Evolutionary conservation across 176 grass and related monocot species (phyloP), one percentile per base, ranked within the genome.

Genomic region (Canna indica): DNA sequence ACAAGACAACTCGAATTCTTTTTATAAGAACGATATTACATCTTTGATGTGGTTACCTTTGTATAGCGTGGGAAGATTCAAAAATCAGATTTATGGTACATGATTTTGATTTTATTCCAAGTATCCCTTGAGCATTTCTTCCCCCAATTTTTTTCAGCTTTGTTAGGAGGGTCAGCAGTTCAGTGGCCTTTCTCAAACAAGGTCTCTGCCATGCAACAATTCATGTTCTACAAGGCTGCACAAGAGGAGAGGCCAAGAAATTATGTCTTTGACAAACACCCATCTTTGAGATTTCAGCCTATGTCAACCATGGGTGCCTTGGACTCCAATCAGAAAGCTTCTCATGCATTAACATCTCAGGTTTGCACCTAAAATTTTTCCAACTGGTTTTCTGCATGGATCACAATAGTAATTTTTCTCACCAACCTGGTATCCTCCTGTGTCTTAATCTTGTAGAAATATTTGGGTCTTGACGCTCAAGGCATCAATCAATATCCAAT

Each of bases 161-260:
- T 59, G 73, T 83, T 85, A 11, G 81, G 62, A 66, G 81, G 74
- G 18, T 56, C 76, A 29, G 72, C 71, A 16, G 64, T 91, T 67
- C 83, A 91, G 36, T 91, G 93, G 93, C 85, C 93, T 1, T 91
- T 88, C 50, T 76, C 73, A 6, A 87, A 67, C 79, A 87, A 80
- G 54, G 48, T 71, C 54, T 53, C 79, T 36, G 60, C 75, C 10
- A 61, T 78, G 54, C 86, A 81, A 63, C 74, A 79, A 66, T 84
- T 91, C 61, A 85, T 91, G 83, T 87, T 88, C 47, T 91, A 91
- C 77, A 59, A 83, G 70, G 73, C 82, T 18, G 42, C 82, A 59
- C 75, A 74, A 36, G 82, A 81, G 39, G 83, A 85, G 68, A 81
- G 79, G 50, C 29, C 56, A 2, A 83, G 75, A 36, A 81, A 73